Base-by-base conservation (phyloP, 31 red algal genomes). In the Odonthalia washingtoniensis region DNA sequence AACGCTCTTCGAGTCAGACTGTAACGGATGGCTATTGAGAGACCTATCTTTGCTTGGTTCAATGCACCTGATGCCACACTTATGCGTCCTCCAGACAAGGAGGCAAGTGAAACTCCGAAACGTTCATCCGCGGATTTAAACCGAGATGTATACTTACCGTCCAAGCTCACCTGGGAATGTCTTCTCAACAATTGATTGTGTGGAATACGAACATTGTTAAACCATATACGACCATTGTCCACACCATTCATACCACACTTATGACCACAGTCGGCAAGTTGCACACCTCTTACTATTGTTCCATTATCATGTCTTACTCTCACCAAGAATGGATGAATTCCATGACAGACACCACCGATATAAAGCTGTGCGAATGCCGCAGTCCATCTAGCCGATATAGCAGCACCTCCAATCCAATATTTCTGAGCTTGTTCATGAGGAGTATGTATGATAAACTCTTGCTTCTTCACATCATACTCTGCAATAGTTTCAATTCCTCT, bases 181-280 rank as follows among this genome's bases (percentile, higher is more conserved):
- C 88, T 46, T 14, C 72, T 72, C 31, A 97, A 76, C 40, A 97
- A 75, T 5, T 91, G 53, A 27, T 69, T 52, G 28, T 57, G 75
- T 3, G 91, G 87, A 0, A 93, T 82, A 31, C 92, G 82, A 1
- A 94, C 64, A 46, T 91, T 37, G 34, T 94, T 82, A 76, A 97
- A 97, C 84, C 81, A 85, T 31, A 94, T 75, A 16, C 83, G 5
- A 16, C 90, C 95, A 73, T 97, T 97, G 39, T 97, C 95, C 18
- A 94, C 92, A 16, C 91, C 92, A 74, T 97, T 97, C 31, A 85
- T 52, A 34, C 95, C 95, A 68, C 69, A 74, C 72, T 97, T 97
- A 36, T 77, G 69, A 52, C 95, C 95, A 74, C 79, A 87, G 42
- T 97, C 95, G 1, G 45, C 91, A 42, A 97, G 64, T 1, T 46